phyloP scores from a whole-genome alignment of 2,329 filamentous ascomycete genomes.

The Tolypocladium tropicale region DNA sequence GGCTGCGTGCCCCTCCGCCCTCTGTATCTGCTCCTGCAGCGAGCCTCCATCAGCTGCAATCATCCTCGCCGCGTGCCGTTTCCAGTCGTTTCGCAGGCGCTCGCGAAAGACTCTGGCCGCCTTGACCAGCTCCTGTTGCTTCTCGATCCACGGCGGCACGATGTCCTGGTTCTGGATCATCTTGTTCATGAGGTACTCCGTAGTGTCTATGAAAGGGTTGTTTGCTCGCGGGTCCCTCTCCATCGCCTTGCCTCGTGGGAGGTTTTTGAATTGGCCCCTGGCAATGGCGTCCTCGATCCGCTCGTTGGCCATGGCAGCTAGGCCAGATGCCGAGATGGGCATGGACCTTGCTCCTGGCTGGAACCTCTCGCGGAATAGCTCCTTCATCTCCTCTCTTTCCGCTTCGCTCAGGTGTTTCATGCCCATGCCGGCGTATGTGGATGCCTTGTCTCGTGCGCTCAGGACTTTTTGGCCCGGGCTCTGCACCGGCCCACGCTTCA shows the following conservation, averaged over 20 bases:
- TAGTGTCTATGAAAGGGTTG: slow-evolving; percentile 89
- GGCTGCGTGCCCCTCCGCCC: slow-evolving; percentile 63
- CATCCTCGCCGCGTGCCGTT: slow-evolving; percentile 65
- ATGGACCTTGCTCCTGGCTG: slow-evolving; percentile 59
- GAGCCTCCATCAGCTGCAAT: slow-evolving; percentile 71
- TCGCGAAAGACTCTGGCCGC: slow-evolving; percentile 60
- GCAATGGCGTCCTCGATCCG: slow-evolving; percentile 90
- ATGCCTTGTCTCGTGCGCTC: slow-evolving; percentile 46
- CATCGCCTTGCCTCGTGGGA: slow-evolving; percentile 70
- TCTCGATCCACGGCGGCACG: slow-evolving; percentile 96
- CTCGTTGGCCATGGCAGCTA: slow-evolving; percentile 80
- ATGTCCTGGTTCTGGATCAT: slow-evolving; percentile 96
- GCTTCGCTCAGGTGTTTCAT: slow-evolving; percentile 51
- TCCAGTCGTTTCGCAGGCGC: slow-evolving; percentile 75
- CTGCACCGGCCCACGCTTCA: slow-evolving; percentile 27
- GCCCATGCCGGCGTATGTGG: slow-evolving; percentile 38
- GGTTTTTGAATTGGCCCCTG: slow-evolving; percentile 76
- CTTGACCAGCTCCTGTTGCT: slow-evolving; percentile 79
- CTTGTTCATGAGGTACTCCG: slow-evolving; percentile 96
- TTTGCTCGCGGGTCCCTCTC: slow-evolving; percentile 72
- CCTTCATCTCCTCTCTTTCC: slow-evolving; percentile 61
- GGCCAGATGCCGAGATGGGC: slow-evolving; percentile 66
- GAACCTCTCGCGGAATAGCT: slow-evolving; percentile 74
- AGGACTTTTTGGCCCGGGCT: slow-evolving; percentile 38
- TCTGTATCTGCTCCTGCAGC: slow-evolving; percentile 59